phyloP scores from a whole-genome alignment of 1,284 basidiomycete species.

The Phlebopus sp. region DNA sequence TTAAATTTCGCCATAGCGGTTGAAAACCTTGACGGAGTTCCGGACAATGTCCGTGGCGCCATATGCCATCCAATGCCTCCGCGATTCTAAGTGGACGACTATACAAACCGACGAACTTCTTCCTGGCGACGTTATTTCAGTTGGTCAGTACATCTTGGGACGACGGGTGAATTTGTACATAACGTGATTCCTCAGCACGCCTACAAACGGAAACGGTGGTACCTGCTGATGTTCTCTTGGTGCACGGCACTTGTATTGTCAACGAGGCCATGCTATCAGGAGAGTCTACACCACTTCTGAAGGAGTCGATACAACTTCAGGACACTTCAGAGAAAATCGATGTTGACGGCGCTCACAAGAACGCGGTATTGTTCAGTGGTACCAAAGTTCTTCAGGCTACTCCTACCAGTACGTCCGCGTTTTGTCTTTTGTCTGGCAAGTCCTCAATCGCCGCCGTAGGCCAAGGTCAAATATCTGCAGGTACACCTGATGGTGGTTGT shows the following conservation, averaged over 20 bases:
- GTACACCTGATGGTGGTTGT: slow-evolving; percentile 86
- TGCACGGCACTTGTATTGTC: slow-evolving; percentile 89
- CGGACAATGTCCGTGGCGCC: slow-evolving; percentile 92
- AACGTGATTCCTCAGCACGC: slow-evolving; percentile 45
- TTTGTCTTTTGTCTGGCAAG: neutral
- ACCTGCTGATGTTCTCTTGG: slow-evolving; percentile 86
- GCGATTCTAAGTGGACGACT: slow-evolving; percentile 77
- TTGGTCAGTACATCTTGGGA: slow-evolving; percentile 44
- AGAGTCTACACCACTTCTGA: slow-evolving; percentile 91
- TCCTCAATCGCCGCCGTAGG: slow-evolving; percentile 19
- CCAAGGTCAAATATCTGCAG: slow-evolving; percentile 43
- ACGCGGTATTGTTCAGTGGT: slow-evolving; percentile 87
- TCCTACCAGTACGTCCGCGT: slow-evolving; percentile 39
- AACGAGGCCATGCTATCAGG: slow-evolving; percentile 98
- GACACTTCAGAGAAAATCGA: slow-evolving; percentile 75
- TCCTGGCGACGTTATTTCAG: slow-evolving; percentile 87
- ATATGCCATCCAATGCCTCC: slow-evolving; percentile 78
- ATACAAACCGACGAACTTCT: slow-evolving; percentile 83
- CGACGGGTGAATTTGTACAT: neutral
- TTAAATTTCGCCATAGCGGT: slow-evolving; percentile 52
- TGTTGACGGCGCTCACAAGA: slow-evolving; percentile 83
- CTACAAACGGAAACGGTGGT: slow-evolving; percentile 82
- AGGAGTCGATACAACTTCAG: slow-evolving; percentile 88
- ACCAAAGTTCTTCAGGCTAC: slow-evolving; percentile 91
- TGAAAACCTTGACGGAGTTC: slow-evolving; percentile 89